Percentiles rank a stretch among this genome's conserved stretches.
Evolutionary conservation across 169 alveolate species (phyloP).

Genomic region (Besnoitia besnoiti): DNA sequence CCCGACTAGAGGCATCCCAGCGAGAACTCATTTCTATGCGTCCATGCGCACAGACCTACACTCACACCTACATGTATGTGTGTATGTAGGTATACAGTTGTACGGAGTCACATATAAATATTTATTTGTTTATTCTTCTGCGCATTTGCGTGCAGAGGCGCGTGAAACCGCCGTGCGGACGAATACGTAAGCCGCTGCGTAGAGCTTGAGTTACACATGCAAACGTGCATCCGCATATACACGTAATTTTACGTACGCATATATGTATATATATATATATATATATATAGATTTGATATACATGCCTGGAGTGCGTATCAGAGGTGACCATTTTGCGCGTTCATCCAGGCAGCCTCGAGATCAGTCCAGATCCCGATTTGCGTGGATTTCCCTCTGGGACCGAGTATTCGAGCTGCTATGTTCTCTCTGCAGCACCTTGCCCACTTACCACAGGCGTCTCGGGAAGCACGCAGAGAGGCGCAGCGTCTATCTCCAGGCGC

Average conservation of each 20-base stretch:
- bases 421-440: not conserved
- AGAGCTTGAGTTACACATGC: not conserved
- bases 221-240: not conserved
- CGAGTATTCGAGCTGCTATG: not conserved
- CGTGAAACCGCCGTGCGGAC: no score
- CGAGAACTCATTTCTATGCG: no score
- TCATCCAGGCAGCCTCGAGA: not conserved
- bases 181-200: no score
- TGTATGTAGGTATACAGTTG: no score
- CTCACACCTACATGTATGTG: no score
- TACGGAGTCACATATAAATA: no score
- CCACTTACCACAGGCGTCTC: conserved; percentile 9
- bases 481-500: not conserved
- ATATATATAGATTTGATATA: not conserved
- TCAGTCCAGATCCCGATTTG: not conserved
- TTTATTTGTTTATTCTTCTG: no score
- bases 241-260: not conserved
- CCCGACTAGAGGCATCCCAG: no score
- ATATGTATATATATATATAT: not conserved
- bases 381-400: not conserved
- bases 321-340: no score
- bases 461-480: conserved; percentile 3
- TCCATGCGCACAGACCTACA: no score
- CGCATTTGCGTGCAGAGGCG: no score
- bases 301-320: no score